Evolutionary conservation across 805 yeast genomes (phyloP).

Genomic region (Barnettozyma vustinii): DNA sequence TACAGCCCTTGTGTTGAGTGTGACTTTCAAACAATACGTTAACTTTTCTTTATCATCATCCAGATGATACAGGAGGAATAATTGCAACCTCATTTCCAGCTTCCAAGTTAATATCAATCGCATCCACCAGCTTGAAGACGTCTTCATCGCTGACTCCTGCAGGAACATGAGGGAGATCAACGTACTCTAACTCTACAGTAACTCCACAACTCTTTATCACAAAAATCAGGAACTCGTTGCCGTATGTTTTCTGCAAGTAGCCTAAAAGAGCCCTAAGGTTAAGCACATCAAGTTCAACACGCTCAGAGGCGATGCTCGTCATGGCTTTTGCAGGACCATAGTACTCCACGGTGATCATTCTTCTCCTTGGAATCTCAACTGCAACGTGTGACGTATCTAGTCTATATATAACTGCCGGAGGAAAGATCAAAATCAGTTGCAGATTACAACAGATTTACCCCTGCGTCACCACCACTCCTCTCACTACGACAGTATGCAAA

Average conservation of each 20-base stretch:
- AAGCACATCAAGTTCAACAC: background rate
- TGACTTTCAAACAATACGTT: too few relatives aligned
- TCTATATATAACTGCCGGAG: background rate
- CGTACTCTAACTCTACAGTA: conserved; percentile 16
- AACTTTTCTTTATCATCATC: conserved; percentile 3
- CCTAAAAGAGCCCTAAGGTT: conserved; percentile 1
- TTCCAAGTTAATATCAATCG: background rate
- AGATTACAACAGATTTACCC: too few relatives aligned
- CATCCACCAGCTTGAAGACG: background rate
- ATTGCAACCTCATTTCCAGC: conserved; percentile 15
- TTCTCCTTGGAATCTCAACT: background rate
- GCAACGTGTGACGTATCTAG: background rate
- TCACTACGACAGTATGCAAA: too few relatives aligned
- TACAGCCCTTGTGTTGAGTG: background rate
- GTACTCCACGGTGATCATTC: conserved; percentile 13
- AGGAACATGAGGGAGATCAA: conserved; percentile 5
- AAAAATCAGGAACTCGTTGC: conserved; percentile 6
- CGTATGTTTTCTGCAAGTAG: background rate
- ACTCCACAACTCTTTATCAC: conserved; percentile 14
- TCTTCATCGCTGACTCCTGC: background rate
- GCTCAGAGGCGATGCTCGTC: conserved; percentile 5
- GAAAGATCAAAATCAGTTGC: background rate
- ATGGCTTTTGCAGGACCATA: conserved; percentile 17
- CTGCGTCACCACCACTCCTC: too few relatives aligned
- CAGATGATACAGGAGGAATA: conserved; percentile 22